phyloP scores from a whole-genome alignment of 140 eudicot species.

The Anethum foeniculum region DNA sequence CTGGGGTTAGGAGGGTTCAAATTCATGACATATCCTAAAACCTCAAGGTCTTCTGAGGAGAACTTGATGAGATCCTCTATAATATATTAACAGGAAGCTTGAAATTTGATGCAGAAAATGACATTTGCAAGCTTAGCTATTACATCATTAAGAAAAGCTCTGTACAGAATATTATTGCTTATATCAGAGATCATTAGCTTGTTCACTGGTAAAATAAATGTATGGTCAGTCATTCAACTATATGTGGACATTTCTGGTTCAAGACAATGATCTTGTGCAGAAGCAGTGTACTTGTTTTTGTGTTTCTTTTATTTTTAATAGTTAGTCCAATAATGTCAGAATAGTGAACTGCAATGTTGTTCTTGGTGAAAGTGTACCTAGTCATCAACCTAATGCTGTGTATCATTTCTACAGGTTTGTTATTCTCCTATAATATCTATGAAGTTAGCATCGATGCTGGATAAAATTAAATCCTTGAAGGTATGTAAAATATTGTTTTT shows the following conservation, averaged over 20 bases:
- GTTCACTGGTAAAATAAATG: neutral
- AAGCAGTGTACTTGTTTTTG: neutral
- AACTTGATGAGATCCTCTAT: neutral
- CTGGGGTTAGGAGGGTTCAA: neutral
- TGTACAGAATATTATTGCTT: neutral
- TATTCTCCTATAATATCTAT: constrained; percentile 53
- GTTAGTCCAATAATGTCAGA: neutral
- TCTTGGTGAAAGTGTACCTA: neutral
- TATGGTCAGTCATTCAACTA: neutral
- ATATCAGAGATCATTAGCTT: neutral
- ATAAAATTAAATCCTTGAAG: constrained; percentile 56
- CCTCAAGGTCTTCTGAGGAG: neutral
- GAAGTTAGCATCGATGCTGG: constrained; percentile 60
- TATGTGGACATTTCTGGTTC: neutral
- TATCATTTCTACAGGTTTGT: constrained; percentile 33
- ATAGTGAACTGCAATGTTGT: neutral
- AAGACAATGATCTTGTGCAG: neutral
- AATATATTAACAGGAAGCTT: neutral
- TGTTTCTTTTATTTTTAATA: neutral
- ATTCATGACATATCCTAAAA: neutral
- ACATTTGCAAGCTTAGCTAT: neutral
- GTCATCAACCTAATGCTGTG: constrained; percentile 3
- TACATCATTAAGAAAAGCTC: neutral
- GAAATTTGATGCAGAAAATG: neutral
- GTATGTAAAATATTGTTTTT: constrained; percentile 18